phyloP scores from a whole-genome alignment of 202 grass and related monocot genomes.

The Cymbopogon flexuosus region DNA sequence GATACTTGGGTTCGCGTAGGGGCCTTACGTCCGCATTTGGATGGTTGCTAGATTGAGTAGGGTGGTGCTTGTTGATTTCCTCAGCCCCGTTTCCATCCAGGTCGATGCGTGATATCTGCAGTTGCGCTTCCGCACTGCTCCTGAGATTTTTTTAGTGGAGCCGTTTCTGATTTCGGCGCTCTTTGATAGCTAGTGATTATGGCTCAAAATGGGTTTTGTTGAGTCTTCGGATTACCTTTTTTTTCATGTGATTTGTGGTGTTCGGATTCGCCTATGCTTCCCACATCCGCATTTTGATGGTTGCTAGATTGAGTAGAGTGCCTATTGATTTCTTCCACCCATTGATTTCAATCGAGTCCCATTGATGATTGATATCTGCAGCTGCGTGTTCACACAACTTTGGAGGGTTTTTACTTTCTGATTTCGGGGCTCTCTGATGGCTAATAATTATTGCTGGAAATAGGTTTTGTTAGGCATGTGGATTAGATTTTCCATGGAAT shows the following conservation, averaged over 20 bases:
- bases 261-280: not conserved
- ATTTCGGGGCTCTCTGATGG: not conserved
- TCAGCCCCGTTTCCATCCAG: not conserved
- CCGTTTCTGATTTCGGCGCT: not conserved
- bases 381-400: not conserved
- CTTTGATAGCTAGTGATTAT: not conserved
- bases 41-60: not conserved
- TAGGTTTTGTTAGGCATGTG: not conserved
- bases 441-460: not conserved
- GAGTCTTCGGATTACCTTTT: not conserved
- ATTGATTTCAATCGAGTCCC: not conserved
- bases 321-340: not conserved
- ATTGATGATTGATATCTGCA: not conserved
- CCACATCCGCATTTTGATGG: not conserved
- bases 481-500: not conserved
- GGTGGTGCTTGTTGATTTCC: not conserved
- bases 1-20: not conserved
- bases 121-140: not conserved
- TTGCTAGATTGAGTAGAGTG: not conserved
- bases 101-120: conserved; percentile 2
- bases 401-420: not conserved
- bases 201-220: not conserved
- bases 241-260: not conserved
- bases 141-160: not conserved
- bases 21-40: conserved; percentile 1